Evolutionary conservation across 805 yeast genomes (phyloP), one percentile per base, ranked within the genome.

Genomic region (Isabelozyma rhagii): DNA sequence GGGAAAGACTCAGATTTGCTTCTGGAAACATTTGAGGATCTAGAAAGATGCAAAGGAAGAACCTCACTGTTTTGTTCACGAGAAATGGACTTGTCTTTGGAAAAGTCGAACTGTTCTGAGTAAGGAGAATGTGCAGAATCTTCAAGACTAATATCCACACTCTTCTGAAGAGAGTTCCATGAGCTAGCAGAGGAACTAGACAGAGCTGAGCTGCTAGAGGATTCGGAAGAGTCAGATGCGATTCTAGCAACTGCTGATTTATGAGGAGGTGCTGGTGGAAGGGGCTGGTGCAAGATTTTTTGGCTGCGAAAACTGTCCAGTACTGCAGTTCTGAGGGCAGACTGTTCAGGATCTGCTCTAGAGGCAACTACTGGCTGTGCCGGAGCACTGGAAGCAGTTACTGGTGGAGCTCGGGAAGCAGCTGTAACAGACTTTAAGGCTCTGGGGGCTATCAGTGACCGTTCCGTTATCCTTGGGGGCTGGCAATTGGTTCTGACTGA

Each of bases 91-190:
- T 41, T 21, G 13, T 15, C 21, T 17, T 41, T 18, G 8, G 28
- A 9, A 29, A 41, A 21, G 8, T 11, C 31, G 13, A 41, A 43
- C 15, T 43, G 38, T 8, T 15, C 38, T 8, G 45, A 25, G 10
- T 13, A 10, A 2, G 49, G 27, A 36, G 46, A n/a, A 13, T 31
- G 27, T 2, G 6, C 28, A 18, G 48, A 40, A 17, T 49, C 48
- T 8, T 41, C 40, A 18, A 49, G 17, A 15, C 48, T 47, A 11
- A 52, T 13, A 14, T 50, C 48, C 5, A 52, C 44, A 34, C 53
- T 50, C 15, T 44, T 36, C 15, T 52, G 55, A 14, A 47, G 10
- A 7, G 54, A 52, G 38, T 47, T 46, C 49, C 49, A 52, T 11
- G 53, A 50, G 17, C 45, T 28, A 13, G 11, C 38, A 31, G 38